Evolutionary conservation across 352 stramenopile genomes (phyloP), one percentile per base, ranked within the genome.

Genomic region (Phytophthora crassamura): DNA sequence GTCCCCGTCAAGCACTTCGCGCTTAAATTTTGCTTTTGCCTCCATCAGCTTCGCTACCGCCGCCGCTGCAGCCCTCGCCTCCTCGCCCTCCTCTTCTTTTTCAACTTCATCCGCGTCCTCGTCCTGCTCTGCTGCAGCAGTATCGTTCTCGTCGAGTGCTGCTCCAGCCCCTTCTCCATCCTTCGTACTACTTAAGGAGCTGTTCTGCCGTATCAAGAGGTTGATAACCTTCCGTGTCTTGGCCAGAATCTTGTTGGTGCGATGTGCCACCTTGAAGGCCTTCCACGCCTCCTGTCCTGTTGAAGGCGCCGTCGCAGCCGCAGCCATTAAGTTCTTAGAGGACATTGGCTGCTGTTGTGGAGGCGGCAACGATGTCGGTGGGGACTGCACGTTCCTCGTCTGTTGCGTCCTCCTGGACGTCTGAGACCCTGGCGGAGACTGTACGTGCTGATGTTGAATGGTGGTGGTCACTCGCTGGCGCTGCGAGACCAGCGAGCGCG

Each of bases 231-330:
- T 77, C 14, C 78, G 72, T n/a, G 82, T 89, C 62, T 89, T 89
- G 16, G 71, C 64, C 8, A 91, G 75, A 47, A 91, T 42, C 5
- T 76, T 71, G 59, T 89, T 88, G 5, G 78, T 89, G 1, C 78
- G 80, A 33, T 89, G 72, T 11, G 80, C 82, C 9, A 87, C 51
- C 47, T 88, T 89, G 56, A 89, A 91, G 14, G 82, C 56, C 40
- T 77, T 81, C 82, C 82, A 89, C 2, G 69, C 76, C 7, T 85
- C 79, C 33, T 78, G 56, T 1, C 49, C 67, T 10, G 45, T 61
- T 10, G 56, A 48, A 22, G 42, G 5, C 33, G 16, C 32, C 12
- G 46, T 18, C 16, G 54, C 36, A 18, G 40, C 42, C 11, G 32
- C 34, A n/a, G 56, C 39, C 14, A 30, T 58, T 39, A 64, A 41